Evolutionary conservation across 2,329 filamentous ascomycete genomes (phyloP).

Genomic region (Geoglossum cookeanum): DNA sequence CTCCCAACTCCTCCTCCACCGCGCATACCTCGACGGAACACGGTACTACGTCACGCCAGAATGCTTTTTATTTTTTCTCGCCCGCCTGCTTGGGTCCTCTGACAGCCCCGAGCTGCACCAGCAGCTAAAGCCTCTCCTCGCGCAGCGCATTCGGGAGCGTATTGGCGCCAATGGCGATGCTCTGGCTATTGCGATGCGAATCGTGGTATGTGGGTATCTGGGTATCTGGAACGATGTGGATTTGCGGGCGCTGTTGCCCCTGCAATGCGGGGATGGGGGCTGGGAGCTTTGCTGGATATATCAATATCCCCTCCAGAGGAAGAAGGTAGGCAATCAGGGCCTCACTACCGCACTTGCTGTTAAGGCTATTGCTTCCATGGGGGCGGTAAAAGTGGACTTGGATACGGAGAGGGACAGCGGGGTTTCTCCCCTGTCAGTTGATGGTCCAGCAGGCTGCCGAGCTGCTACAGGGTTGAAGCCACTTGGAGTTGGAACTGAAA

Average conservation of each 20-base stretch:
- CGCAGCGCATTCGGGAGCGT: constrained; percentile 12
- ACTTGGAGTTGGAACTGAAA: no score
- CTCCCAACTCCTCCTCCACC: constrained; percentile 11
- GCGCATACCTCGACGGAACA: constrained; percentile 17
- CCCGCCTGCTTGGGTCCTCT: constrained; percentile 12
- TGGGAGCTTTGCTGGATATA: constrained; percentile 17
- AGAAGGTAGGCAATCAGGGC: constrained; percentile 11
- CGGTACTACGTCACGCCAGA: constrained; percentile 18
- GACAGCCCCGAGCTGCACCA: constrained; percentile 10
- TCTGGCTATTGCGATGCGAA: constrained; percentile 15
- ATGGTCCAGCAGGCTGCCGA: no score
- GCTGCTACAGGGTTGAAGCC: no score
- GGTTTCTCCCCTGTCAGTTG: no score
- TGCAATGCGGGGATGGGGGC: constrained; percentile 19
- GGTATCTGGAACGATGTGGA: constrained; percentile 8
- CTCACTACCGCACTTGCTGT: constrained; percentile 13
- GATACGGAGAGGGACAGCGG: no score
- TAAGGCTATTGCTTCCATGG: constrained; percentile 7
- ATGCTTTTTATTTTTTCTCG: constrained; percentile 17
- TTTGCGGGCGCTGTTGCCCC: constrained; percentile 11
- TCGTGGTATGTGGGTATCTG: constrained; percentile 15
- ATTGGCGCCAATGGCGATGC: constrained; percentile 13
- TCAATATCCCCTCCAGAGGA: constrained; percentile 8
- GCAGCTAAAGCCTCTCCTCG: constrained; percentile 12
- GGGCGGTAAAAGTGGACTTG: no score